Evolutionary conservation across 225 moss, liverwort and hornwort species (phyloP).

Genomic region (Polytrichum formosum): DNA sequence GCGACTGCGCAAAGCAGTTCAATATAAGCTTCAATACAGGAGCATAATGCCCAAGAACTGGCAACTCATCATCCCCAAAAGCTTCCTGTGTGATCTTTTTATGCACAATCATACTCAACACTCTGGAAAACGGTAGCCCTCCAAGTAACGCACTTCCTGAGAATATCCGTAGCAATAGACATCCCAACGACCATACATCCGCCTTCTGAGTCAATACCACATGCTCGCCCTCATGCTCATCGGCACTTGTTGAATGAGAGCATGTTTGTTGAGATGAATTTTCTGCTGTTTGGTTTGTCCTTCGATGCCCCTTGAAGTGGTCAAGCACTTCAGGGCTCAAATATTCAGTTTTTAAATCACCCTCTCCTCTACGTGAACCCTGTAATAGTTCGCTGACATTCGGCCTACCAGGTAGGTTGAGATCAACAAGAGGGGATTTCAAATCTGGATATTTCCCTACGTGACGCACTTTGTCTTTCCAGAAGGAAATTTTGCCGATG

Average conservation of each 20-base stretch:
- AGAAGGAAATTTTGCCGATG: slow-evolving; percentile 27
- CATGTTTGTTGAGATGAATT: not conserved
- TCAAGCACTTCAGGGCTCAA: slow-evolving; percentile 64
- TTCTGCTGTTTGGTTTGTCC: slow-evolving; percentile 5
- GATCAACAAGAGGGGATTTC: not conserved
- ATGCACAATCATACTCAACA: slow-evolving; percentile 16
- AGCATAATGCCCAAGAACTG: slow-evolving; percentile 16
- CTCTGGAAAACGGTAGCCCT: slow-evolving; percentile 22
- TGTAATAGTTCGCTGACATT: not conserved
- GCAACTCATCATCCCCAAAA: slow-evolving; percentile 10
- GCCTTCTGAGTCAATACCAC: slow-evolving; percentile 38
- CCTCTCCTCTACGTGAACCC: not conserved
- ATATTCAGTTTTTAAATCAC: slow-evolving; percentile 30
- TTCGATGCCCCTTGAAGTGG: slow-evolving; percentile 14
- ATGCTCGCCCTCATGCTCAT: slow-evolving; percentile 15
- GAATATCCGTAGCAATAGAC: slow-evolving; percentile 55
- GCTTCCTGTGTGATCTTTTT: slow-evolving; percentile 20
- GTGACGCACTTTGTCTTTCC: slow-evolving; percentile 16
- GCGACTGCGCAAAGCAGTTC: slow-evolving; percentile 54
- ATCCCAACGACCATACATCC: slow-evolving; percentile 80
- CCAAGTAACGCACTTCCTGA: slow-evolving; percentile 34
- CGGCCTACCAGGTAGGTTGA: not conserved
- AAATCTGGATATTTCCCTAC: not conserved
- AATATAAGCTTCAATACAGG: slow-evolving; percentile 34
- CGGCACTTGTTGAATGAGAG: slow-evolving; percentile 9